These are phyloP conservation scores for Beauveria brongniartii DNA, from an alignment of 2,329 filamentous ascomycete genomes.

Conservation along the genomic window DNA sequence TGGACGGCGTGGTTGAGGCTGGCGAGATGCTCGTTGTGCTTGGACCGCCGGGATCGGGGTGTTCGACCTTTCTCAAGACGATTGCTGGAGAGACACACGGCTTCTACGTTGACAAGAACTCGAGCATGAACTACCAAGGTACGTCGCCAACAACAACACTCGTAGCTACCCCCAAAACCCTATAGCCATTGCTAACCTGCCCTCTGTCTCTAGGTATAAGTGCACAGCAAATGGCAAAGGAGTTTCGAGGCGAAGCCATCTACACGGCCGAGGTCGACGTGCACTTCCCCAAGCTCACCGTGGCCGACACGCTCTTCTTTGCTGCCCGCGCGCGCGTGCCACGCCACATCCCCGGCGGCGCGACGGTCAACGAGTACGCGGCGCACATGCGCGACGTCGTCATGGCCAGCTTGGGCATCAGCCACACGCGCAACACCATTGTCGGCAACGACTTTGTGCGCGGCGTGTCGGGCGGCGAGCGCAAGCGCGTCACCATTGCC, in stretches of 20 bases:
- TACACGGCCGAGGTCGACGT: conserved; percentile 59
- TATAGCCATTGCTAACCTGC: too few relatives aligned
- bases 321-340: conserved; percentile 22
- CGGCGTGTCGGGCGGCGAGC: conserved; percentile 44
- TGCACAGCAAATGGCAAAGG: too few relatives aligned
- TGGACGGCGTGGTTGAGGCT: conserved; percentile 16
- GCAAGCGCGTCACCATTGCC: conserved; percentile 26
- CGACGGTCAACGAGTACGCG: too few relatives aligned
- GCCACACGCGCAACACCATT: conserved; percentile 41
- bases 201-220: too few relatives aligned
- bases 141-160: too few relatives aligned
- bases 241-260: too few relatives aligned
- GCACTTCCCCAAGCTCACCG: conserved; percentile 50
- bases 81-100: conserved; percentile 51
- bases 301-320: conserved; percentile 52
- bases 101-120: conserved; percentile 47
- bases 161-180: too few relatives aligned
- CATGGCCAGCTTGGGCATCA: conserved; percentile 46
- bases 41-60: conserved; percentile 43
- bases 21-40: conserved; percentile 50
- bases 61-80: conserved; percentile 55
- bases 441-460: conserved; percentile 46
- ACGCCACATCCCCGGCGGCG: conserved; percentile 37
- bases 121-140: conserved; percentile 34
- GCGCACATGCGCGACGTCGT: conserved; percentile 38